Conservation (phyloP, 73 alveolate genomes). For the Paramecium sonneborni region DNA sequence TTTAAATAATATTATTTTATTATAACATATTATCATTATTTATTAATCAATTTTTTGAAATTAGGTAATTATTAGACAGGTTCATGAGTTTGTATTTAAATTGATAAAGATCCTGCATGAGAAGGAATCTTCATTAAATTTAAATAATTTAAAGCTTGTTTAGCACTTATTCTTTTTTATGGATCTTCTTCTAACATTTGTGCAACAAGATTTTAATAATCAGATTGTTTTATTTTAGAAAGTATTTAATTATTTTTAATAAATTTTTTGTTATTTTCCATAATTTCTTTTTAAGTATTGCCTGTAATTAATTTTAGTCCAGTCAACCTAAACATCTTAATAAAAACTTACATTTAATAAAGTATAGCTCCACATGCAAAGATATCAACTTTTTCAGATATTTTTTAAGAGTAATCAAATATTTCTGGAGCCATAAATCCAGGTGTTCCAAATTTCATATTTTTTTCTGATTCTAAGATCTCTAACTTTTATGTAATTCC, state of each 20-base stretch:
- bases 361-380: not conserved
- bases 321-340: not conserved
- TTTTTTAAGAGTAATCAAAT: not conserved
- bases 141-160: not conserved
- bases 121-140: not conserved
- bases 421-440: constrained; percentile 86
- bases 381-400: not conserved
- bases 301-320: not conserved
- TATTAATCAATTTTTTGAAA: not conserved
- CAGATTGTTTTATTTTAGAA: not conserved
- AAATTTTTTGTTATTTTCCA: not conserved
- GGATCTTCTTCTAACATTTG: not conserved
- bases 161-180: not conserved
- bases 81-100: not conserved
- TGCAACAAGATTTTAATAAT: not conserved
- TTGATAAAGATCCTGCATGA: not conserved
- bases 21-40: not conserved
- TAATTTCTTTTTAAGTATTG: not conserved
- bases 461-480: not conserved
- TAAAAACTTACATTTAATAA: not conserved
- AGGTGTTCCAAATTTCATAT: constrained; percentile 73
- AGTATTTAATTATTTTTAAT: not conserved
- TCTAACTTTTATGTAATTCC: constrained; percentile 70
- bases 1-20: not conserved
- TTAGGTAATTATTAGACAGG: not conserved